phyloP scores from a whole-genome alignment of 1,139 yeast species.

The Insectozyma bohioensis region DNA sequence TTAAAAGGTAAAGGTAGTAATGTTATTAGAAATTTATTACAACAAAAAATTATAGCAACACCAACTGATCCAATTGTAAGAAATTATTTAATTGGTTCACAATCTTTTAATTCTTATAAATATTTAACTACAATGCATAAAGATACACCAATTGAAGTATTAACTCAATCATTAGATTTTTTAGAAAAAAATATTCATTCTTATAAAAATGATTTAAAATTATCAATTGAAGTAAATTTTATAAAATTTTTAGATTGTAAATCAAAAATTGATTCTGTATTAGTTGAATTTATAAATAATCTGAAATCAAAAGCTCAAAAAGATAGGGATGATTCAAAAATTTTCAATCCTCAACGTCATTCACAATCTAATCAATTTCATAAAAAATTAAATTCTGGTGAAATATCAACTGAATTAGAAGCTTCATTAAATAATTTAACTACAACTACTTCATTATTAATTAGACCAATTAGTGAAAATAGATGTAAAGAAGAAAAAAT shows the following conservation, averaged over 20 bases:
- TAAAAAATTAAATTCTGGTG: constrained; percentile 1
- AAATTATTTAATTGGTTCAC: constrained; percentile 67
- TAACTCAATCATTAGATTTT: constrained; percentile 53
- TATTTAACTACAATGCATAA: constrained; percentile 71
- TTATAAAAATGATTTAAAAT: constrained; percentile 65
- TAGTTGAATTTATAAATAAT: constrained; percentile 33
- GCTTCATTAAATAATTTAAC: constrained; percentile 48
- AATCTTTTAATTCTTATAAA: constrained; percentile 67
- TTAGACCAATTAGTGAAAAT: constrained; percentile 75
- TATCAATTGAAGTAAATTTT: constrained; percentile 71
- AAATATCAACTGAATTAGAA: constrained; percentile 36
- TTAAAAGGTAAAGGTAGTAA: constrained; percentile 50
- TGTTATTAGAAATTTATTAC: constrained; percentile 42
- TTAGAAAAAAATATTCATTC: constrained; percentile 62
- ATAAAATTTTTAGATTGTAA: constrained; percentile 76
- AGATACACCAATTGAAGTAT: constrained; percentile 62
- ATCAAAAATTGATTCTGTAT: constrained; percentile 45
- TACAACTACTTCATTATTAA: constrained; percentile 61
- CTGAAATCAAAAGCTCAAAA: constrained; percentile 39
- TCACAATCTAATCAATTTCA: too few relatives aligned
- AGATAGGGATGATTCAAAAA: constrained; percentile 35
- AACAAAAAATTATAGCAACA: constrained; percentile 35
- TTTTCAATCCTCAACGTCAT: constrained; percentile 38
- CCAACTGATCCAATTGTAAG: constrained; percentile 43
- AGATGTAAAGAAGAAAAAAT: constrained; percentile 61